Evolutionary conservation across 2,329 filamentous ascomycete genomes (phyloP).

Genomic region (Huntiella bhutanensis): DNA sequence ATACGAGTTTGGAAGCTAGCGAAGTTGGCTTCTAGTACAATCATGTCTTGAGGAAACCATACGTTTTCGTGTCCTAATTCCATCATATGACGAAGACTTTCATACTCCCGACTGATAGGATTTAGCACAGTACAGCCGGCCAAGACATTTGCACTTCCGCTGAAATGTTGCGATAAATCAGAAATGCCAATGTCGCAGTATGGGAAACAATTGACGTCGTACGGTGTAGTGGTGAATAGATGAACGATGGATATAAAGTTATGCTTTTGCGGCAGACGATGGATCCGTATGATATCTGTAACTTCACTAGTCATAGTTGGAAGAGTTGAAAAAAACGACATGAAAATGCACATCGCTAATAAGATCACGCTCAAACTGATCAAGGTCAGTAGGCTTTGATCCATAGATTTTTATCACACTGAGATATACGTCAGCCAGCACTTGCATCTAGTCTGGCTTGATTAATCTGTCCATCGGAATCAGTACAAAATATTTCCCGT

Average conservation of each 20-base stretch:
- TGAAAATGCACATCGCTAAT: slow-evolving; percentile 23
- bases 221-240: slow-evolving; percentile 29
- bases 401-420: slow-evolving; percentile 30
- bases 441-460: too few species aligned
- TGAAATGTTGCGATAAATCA: slow-evolving; percentile 38
- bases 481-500: too few species aligned
- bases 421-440: slow-evolving; percentile 9
- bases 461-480: too few species aligned
- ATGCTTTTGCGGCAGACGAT: slow-evolving; percentile 23
- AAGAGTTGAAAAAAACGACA: slow-evolving; percentile 30
- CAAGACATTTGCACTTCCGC: slow-evolving; percentile 35
- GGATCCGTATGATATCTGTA: slow-evolving; percentile 19
- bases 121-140: slow-evolving; percentile 31
- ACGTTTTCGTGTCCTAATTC: slow-evolving; percentile 10
- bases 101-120: slow-evolving; percentile 24
- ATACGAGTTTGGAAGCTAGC: slow-evolving; percentile 20
- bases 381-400: slow-evolving; percentile 21
- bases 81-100: slow-evolving; percentile 18
- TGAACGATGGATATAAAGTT: slow-evolving; percentile 27
- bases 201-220: slow-evolving; percentile 30
- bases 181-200: slow-evolving; percentile 31
- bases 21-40: slow-evolving; percentile 23
- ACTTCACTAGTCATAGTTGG: slow-evolving; percentile 20
- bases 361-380: slow-evolving; percentile 27
- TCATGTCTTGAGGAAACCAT: slow-evolving; percentile 15